These are phyloP conservation scores for Penicillium bovifimosum DNA, from an alignment of 495 filamentous ascomycete genomes.

Conservation along the genomic window DNA sequence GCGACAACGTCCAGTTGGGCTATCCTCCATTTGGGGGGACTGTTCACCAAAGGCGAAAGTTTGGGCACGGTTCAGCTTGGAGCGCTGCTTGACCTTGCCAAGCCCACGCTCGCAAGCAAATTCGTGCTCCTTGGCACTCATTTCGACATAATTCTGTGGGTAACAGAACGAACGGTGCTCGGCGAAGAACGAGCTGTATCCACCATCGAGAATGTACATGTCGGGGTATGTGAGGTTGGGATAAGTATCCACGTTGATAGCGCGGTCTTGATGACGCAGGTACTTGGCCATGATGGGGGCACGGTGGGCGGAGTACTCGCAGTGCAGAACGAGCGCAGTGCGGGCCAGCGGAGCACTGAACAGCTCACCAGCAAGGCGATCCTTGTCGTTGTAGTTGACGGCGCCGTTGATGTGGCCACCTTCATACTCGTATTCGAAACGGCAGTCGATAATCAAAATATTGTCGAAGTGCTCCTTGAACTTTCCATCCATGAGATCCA, in stretches of 20 bases:
- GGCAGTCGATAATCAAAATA: constrained; percentile 85
- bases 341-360: constrained; percentile 63
- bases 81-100: constrained; percentile 76
- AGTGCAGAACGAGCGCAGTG: constrained; percentile 87
- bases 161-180: constrained; percentile 73
- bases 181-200: constrained; percentile 87
- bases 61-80: constrained; percentile 79
- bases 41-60: constrained; percentile 89
- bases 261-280: constrained; percentile 81
- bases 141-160: constrained; percentile 93
- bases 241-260: constrained; percentile 73
- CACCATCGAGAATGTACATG: constrained; percentile 93
- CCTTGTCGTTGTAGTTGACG: constrained; percentile 94
- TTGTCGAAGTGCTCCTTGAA: constrained; percentile 69
- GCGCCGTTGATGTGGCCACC: constrained; percentile 93
- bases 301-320: constrained; percentile 95
- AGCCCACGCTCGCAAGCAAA: constrained; percentile 90
- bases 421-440: constrained; percentile 98
- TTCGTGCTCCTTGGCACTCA: constrained; percentile 84
- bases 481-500: constrained; percentile 81
- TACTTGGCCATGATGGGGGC: constrained; percentile 85
- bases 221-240: constrained; percentile 89
- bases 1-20: constrained; percentile 64
- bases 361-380: constrained; percentile 68
- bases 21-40: constrained; percentile 64